Evolutionary conservation across 2,329 filamentous ascomycete genomes (phyloP), one percentile per base, ranked within the genome.

Genomic region (Colletotrichum somersetense): DNA sequence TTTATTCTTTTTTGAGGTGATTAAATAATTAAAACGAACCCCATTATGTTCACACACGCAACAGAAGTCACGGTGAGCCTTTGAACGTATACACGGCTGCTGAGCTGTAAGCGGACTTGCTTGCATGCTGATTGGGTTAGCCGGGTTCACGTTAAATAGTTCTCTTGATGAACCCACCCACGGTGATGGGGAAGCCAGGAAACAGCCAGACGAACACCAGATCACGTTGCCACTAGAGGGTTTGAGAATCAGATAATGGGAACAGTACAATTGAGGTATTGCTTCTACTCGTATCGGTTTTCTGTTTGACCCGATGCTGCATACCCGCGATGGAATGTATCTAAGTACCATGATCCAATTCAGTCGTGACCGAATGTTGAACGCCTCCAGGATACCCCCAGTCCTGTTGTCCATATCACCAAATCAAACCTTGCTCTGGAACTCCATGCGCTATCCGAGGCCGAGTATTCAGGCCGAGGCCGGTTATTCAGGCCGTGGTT

Each of bases 261-360:
- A 18, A 8, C 16, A 33, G 18, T 42, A 12, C 4, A 44, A 33
- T 55, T 55, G 62, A 26, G 12, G 18, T 64, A 5, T 20, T 46
- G 42, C 56, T 56, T 72, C 66, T 70, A 69, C 69, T 64, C n/a
- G 12, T 23, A 42, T 72, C 66, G 70, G 70, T 70, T 20, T 16
- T 38, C 70, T 72, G 66, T 70, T 56, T 56, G 46, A 11, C 70
- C 70, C 66, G 66, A 64, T 66, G 40, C 30, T 5, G 38, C 20
- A 42, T 2, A 48, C 20, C 38, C 5, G n/a, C 55, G 14, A 52
- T 30, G 2, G 35, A 18, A 12, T 55, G n/a, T 40, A 44, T 52
- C 30, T 30, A 30, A 30, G 48, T 72, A 50, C 26, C 61, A 61
- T 72, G 12, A 44, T 65, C 55, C 35, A 61, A 58, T 58, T 30